Percentiles rank a stretch among this genome's conserved stretches.
These are phyloP conservation scores for Ascochyta pisi DNA, from an alignment of 2,329 filamentous ascomycete genomes.

Conservation along the genomic window DNA sequence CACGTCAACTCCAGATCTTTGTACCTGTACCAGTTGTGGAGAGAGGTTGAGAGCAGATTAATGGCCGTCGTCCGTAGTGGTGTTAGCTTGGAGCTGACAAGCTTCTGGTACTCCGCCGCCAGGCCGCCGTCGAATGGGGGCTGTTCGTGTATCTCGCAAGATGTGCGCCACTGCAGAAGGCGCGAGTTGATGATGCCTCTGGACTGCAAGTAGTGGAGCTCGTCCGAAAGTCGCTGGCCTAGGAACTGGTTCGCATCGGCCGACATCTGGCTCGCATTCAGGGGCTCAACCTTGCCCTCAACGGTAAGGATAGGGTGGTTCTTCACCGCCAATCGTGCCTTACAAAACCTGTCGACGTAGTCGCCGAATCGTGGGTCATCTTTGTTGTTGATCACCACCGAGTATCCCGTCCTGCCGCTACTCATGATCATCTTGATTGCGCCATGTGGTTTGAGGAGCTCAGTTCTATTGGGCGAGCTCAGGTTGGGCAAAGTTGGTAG, in stretches of 20 bases:
- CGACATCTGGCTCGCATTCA: conserved; percentile 76
- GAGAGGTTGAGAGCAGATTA: conserved; percentile 76
- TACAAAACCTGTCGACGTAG: conserved; percentile 87
- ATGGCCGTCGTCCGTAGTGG: conserved; percentile 78
- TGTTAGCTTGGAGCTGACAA: conserved; percentile 77
- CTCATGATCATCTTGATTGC: conserved; percentile 78
- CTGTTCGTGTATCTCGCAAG: conserved; percentile 76
- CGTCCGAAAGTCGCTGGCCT: conserved; percentile 85
- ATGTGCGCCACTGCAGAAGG: conserved; percentile 81
- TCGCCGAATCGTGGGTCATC: conserved; percentile 77
- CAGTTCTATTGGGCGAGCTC: conserved; percentile 64
- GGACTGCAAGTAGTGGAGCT: conserved; percentile 89
- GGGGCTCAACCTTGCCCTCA: conserved; percentile 77
- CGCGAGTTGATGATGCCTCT: conserved; percentile 80
- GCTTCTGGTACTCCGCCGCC: conserved; percentile 78
- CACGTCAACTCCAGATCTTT: conserved; percentile 78
- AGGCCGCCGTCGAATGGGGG: conserved; percentile 87
- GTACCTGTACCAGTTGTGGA: conserved; percentile 83
- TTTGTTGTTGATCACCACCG: conserved; percentile 77
- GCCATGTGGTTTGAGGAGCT: conserved; percentile 69
- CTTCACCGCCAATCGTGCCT: conserved; percentile 82
- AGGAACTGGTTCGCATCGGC: conserved; percentile 88
- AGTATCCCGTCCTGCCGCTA: conserved; percentile 71
- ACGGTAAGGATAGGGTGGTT: conserved; percentile 84
- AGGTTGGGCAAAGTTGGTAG: conserved; percentile 81